phyloP scores from a whole-genome alignment of 106 monocot species.

The Dactylorhiza incarnata region DNA sequence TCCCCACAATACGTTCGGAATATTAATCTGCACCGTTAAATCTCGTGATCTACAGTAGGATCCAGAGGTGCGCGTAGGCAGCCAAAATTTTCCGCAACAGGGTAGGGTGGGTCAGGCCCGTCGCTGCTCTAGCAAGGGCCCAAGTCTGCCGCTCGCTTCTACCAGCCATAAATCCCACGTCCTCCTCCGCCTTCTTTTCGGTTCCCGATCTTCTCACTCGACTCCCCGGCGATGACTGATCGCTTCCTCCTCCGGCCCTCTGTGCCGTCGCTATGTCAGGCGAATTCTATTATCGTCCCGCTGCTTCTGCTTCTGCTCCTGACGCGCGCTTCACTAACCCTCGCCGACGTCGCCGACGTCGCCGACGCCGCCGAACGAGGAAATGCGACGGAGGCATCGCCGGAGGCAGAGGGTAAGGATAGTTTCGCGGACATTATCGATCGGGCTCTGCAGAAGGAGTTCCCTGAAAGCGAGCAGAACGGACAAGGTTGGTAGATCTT shows the following conservation, averaged over 20 bases:
- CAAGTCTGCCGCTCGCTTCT: too few relatives aligned
- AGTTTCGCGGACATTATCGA: conserved; percentile 97
- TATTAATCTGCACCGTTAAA: too few relatives aligned
- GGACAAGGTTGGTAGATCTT: conserved; percentile 53
- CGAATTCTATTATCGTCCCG: neutral
- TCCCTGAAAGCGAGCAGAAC: conserved; percentile 88
- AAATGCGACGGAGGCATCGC: conserved; percentile 23
- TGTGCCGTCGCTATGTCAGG: neutral
- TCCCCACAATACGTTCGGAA: too few relatives aligned
- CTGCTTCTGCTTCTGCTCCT: neutral
- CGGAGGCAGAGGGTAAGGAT: conserved; percentile 28
- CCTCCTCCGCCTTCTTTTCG: neutral
- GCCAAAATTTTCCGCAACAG: too few relatives aligned
- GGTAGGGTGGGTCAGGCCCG: too few relatives aligned
- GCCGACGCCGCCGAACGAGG: conserved; percentile 13
- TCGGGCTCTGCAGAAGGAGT: conserved; percentile 96
- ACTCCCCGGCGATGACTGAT: neutral
- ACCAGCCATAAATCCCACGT: neutral
- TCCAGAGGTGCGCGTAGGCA: too few relatives aligned
- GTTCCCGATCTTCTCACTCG: neutral
- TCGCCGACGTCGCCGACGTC: conserved; percentile 6
- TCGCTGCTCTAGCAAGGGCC: too few relatives aligned
- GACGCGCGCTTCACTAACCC: conserved; percentile 1
- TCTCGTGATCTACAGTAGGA: too few relatives aligned
- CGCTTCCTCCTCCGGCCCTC: neutral